phyloP scores from a whole-genome alignment of 176 grass and related monocot genomes.

The Zoysia pacifica region DNA sequence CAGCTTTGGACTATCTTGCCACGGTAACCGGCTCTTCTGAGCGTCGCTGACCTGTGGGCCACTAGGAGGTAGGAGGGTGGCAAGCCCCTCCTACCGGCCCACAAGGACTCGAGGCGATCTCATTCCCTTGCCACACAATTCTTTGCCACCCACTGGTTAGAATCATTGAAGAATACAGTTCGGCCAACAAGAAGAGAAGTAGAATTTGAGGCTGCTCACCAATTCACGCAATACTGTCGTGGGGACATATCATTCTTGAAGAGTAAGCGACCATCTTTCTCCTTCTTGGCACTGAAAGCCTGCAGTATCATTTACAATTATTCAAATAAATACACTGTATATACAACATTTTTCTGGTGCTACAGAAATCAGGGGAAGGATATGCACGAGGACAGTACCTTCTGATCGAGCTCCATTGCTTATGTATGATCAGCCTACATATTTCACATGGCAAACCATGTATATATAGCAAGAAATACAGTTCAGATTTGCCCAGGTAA shows the following conservation, averaged over 20 bases:
- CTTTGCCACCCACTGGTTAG: not conserved
- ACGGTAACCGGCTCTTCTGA: too few species aligned
- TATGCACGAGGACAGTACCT: not conserved
- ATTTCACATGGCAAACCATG: not conserved
- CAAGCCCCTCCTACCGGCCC: too few species aligned
- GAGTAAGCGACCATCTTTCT: slow-evolving; percentile 3
- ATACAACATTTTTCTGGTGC: not conserved
- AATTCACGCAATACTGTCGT: not conserved
- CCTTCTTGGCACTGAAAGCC: not conserved
- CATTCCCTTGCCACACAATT: not conserved
- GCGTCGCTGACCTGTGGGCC: too few species aligned
- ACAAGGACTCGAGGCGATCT: too few species aligned
- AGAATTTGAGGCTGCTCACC: too few species aligned
- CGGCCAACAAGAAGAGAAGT: not conserved
- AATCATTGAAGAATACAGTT: not conserved
- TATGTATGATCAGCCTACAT: slow-evolving; percentile 14
- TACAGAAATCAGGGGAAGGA: not conserved
- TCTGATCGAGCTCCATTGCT: slow-evolving; percentile 4
- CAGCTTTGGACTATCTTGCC: not conserved
- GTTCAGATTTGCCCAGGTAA: not conserved
- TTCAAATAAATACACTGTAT: not conserved
- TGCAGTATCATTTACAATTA: not conserved
- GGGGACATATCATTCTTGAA: not conserved
- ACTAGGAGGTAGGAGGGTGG: too few species aligned
- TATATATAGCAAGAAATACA: not conserved